A percentile compares a stretch with the other conserved stretches of the same genome.
Evolutionary conservation across 1,284 basidiomycete species (phyloP).

Genomic region (Peniophora sp.): DNA sequence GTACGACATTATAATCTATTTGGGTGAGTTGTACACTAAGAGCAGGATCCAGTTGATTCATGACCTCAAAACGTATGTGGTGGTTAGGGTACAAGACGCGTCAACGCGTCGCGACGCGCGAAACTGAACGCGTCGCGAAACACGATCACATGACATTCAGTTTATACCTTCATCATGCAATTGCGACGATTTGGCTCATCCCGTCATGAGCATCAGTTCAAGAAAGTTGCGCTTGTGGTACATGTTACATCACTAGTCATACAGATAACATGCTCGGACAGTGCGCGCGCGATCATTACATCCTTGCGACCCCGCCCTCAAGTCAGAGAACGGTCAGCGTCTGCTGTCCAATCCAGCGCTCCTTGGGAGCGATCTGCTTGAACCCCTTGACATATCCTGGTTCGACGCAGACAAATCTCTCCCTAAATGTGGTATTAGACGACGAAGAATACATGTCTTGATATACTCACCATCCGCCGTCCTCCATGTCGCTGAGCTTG

Average conservation of each 20-base stretch:
- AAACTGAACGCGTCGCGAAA: constrained; percentile 3
- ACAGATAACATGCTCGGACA: neutral
- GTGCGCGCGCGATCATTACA: neutral
- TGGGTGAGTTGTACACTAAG: constrained; percentile 56
- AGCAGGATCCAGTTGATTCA: constrained; percentile 19
- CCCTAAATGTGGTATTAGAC: constrained; percentile 36
- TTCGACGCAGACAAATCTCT: constrained; percentile 78
- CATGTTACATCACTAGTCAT: neutral
- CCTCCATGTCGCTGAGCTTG: constrained; percentile 81
- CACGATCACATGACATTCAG: constrained; percentile 14
- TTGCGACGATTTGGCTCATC: no score
- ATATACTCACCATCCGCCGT: constrained; percentile 69
- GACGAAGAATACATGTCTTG: neutral
- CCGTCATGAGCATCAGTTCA: no score
- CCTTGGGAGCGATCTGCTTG: constrained; percentile 47
- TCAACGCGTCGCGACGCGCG: constrained; percentile 1
- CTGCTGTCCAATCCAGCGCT: constrained; percentile 73
- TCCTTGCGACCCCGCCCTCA: no score
- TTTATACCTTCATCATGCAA: no score
- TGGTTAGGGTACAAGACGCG: neutral
- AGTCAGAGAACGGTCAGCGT: constrained; percentile 25
- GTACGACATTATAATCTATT: constrained; percentile 55
- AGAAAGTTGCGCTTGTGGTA: no score
- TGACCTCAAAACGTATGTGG: constrained; percentile 1
- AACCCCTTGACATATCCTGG: constrained; percentile 76